phyloP scores from a whole-genome alignment of 495 filamentous ascomycete species.

The Xylaria intraflava region DNA sequence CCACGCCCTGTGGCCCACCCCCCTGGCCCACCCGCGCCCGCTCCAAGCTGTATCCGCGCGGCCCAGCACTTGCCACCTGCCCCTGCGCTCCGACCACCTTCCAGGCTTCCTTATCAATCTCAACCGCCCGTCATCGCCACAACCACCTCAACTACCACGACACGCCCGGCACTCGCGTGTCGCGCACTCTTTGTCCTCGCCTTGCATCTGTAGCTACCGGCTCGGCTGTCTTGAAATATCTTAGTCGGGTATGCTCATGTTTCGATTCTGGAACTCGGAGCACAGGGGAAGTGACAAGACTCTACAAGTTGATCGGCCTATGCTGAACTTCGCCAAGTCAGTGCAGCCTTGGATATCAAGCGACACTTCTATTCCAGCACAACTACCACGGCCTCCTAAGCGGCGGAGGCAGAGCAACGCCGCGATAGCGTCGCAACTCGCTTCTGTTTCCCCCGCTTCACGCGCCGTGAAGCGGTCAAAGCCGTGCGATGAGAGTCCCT shows the following conservation, averaged over 20 bases:
- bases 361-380: slow-evolving; percentile 15
- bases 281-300: slow-evolving; percentile 42
- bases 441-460: slow-evolving; percentile 23
- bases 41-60: background rate
- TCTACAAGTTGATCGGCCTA: slow-evolving; percentile 28
- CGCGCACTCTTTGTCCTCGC: slow-evolving; percentile 8
- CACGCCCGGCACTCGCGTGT: slow-evolving; percentile 17
- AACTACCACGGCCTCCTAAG: slow-evolving; percentile 19
- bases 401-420: slow-evolving; percentile 28
- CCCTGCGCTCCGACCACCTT: slow-evolving; percentile 12
- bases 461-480: slow-evolving; percentile 33
- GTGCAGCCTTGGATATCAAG: slow-evolving; percentile 29
- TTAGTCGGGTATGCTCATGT: slow-evolving; percentile 37
- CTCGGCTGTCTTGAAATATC: slow-evolving; percentile 12
- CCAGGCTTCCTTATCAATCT: slow-evolving; percentile 1
- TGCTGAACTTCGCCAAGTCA: slow-evolving; percentile 26
- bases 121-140: background rate
- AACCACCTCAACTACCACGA: background rate
- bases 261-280: slow-evolving; percentile 46
- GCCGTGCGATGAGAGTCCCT: slow-evolving; percentile 19
- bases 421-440: slow-evolving; percentile 24
- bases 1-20: too few species aligned
- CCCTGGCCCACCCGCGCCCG: background rate
- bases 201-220: background rate
- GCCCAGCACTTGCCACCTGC: slow-evolving; percentile 1